Evolutionary conservation across 2,329 filamentous ascomycete species (phyloP), one percentile per base, ranked within the genome.

Genomic region (Trichophaea hybrida): DNA sequence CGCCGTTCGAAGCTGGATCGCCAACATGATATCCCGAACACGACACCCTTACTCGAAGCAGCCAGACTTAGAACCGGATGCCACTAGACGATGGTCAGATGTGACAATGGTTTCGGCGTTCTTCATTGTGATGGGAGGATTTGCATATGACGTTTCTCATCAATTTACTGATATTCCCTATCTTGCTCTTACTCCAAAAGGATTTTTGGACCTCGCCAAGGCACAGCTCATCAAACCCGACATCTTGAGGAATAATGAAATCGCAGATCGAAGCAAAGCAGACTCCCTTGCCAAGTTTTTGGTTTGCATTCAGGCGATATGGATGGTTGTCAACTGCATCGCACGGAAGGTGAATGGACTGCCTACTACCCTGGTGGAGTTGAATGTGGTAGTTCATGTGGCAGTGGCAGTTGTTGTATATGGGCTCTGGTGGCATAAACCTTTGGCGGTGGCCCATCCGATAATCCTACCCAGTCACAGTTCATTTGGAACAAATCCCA

Each of bases 221-320:
- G 40, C 17, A n/a, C 8, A n/a, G 38, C 8, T 43, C 38, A 7
- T n/a, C n/a, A n/a, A n/a, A n/a, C n/a, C n/a, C n/a, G n/a, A 2
- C 4, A 4, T 32, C 10, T 17, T 57, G n/a, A 34, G 13, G 2
- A 15, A 48, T n/a, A 48, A 32, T 15, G 8, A 48, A 3, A 57
- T 57, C 24, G 17, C 32, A n/a, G 65, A 65, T 52, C 64, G 64
- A 49, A 59, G 58, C 15, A 66, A 66, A 34, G 57, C 57, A 5
- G 62, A 65, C 31, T 37, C 51, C 34, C 55, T 64, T 8, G 60
- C 61, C 10, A 65, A 60, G 35, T 33, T 59, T 8, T 53, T 65
- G 13, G 61, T 61, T 5, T 32, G 55, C 5, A 4, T 59, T 6
- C 63, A 65, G 38, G 59, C 57, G 4, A 40, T 40, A 3, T 63